Evolutionary conservation across 2,329 filamentous ascomycete species (phyloP).

Genomic region (Ophiosphaerella herpotricha): DNA sequence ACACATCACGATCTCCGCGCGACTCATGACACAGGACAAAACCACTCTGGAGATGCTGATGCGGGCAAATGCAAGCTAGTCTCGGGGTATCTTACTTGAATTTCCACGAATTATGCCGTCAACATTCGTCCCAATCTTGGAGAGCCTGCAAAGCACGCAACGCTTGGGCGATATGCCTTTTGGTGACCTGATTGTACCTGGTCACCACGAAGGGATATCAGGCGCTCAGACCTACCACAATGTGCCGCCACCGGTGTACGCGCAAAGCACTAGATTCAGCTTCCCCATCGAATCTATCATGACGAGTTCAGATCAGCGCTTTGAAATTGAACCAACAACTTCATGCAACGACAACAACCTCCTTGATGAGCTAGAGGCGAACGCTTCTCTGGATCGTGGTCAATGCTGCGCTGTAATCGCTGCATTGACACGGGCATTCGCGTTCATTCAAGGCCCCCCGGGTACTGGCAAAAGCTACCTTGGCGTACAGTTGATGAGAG

Average conservation of each 20-base stretch:
- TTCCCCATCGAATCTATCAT: constrained; percentile 26
- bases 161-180: constrained; percentile 31
- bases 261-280: constrained; percentile 20
- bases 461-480: constrained; percentile 71
- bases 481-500: constrained; percentile 63
- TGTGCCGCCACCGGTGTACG: constrained; percentile 35
- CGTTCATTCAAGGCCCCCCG: constrained; percentile 71
- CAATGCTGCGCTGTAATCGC: constrained; percentile 58
- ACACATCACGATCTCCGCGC: constrained; percentile 15
- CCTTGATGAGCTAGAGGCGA: constrained; percentile 14
- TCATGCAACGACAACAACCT: constrained; percentile 20
- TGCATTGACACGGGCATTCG: constrained; percentile 58
- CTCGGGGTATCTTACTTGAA: constrained; percentile 29
- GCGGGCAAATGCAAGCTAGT: constrained; percentile 10
- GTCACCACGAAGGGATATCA: neutral
- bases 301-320: neutral
- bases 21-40: constrained; percentile 20
- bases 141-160: constrained; percentile 32
- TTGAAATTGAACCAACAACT: constrained; percentile 13
- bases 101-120: constrained; percentile 34
- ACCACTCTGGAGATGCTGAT: constrained; percentile 15
- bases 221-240: constrained; percentile 4
- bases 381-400: constrained; percentile 53
- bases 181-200: constrained; percentile 32
- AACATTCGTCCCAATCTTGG: constrained; percentile 36